Conservation (phyloP, 768 basidiomycete species). For the Candolleomyces efflorescens region DNA sequence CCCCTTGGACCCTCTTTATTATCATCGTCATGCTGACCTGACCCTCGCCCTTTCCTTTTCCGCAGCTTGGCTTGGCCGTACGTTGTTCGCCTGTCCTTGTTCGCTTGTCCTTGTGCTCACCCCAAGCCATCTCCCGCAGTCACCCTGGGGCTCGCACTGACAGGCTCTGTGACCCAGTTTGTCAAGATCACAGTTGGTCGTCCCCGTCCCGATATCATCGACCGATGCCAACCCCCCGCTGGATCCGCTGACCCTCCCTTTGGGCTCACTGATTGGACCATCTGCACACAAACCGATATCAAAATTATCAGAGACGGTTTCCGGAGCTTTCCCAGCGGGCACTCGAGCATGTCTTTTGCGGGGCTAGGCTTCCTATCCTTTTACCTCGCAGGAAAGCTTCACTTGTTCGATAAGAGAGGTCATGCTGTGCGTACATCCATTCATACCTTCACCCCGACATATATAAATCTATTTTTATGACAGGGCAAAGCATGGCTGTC, state of each 20-base stretch:
- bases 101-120: background rate
- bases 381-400: conserved; percentile 90
- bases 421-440: conserved; percentile 46
- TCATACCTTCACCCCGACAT: background rate
- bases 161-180: conserved; percentile 81
- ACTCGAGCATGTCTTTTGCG: conserved; percentile 88
- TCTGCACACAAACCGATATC: conserved; percentile 72
- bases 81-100: conserved; percentile 10
- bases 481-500: conserved; percentile 83
- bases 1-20: background rate
- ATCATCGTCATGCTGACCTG: background rate
- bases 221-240: conserved; percentile 63
- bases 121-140: conserved; percentile 37
- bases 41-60: background rate
- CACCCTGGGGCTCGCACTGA: conserved; percentile 67
- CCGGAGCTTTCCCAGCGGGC: conserved; percentile 89
- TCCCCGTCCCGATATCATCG: conserved; percentile 76
- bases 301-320: conserved; percentile 75
- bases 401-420: conserved; percentile 81
- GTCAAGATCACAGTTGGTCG: conserved; percentile 86
- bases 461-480: conserved; percentile 1
- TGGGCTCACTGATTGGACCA: conserved; percentile 66
- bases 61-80: conserved; percentile 41
- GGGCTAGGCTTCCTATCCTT: conserved; percentile 86
- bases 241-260: conserved; percentile 67